Conservation (phyloP, 2,329 filamentous ascomycete genomes). For the Hypomyces perniciosus region DNA sequence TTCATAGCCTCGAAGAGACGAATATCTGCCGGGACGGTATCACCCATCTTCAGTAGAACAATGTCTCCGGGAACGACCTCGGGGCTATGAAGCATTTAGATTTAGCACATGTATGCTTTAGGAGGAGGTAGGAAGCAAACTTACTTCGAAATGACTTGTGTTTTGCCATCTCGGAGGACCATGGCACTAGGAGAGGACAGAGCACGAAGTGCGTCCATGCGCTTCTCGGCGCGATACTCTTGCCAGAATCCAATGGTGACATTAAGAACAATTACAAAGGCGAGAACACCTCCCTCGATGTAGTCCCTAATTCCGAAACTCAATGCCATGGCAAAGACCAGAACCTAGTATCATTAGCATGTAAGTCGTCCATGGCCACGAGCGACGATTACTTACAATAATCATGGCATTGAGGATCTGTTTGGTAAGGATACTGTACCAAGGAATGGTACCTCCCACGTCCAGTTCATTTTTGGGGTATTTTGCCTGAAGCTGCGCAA, state of each 20-base stretch:
- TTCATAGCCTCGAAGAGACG: slow-evolving; percentile 70
- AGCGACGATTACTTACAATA: slow-evolving; percentile 41
- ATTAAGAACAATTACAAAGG: slow-evolving; percentile 62
- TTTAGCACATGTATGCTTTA: background rate
- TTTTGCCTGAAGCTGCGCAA: slow-evolving; percentile 49
- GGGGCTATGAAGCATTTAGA: slow-evolving; percentile 34
- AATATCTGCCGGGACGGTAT: slow-evolving; percentile 69
- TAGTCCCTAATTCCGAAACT: slow-evolving; percentile 62
- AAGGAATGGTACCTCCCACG: slow-evolving; percentile 58
- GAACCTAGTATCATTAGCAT: slow-evolving; percentile 44
- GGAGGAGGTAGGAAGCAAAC: slow-evolving; percentile 20
- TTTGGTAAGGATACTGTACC: slow-evolving; percentile 66
- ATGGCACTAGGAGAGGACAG: slow-evolving; percentile 58
- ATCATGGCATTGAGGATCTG: slow-evolving; percentile 77
- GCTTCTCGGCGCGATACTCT: slow-evolving; percentile 59
- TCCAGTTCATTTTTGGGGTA: slow-evolving; percentile 67
- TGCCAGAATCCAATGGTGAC: slow-evolving; percentile 63
- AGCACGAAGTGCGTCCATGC: slow-evolving; percentile 58
- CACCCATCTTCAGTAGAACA: slow-evolving; percentile 61
- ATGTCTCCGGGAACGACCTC: slow-evolving; percentile 69
- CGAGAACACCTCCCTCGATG: slow-evolving; percentile 62
- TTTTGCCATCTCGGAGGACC: slow-evolving; percentile 55
- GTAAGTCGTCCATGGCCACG: background rate
- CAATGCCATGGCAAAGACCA: slow-evolving; percentile 70
- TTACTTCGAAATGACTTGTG: slow-evolving; percentile 52